Base-by-base conservation (phyloP, 169 alveolate species). In the Cryptosporidium sp. region DNA sequence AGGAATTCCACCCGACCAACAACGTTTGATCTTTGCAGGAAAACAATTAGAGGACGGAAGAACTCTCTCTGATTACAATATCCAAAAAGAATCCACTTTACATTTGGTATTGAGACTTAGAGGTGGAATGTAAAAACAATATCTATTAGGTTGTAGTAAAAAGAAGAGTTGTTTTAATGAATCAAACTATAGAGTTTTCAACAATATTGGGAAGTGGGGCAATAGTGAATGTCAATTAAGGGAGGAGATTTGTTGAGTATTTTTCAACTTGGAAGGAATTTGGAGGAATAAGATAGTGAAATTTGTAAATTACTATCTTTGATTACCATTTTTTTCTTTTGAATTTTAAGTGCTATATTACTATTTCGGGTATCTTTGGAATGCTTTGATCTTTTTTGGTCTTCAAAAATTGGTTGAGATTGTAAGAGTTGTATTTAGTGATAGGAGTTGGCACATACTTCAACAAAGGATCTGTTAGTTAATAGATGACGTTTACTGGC, bases 81-180 rank as follows among this genome's bases (percentile, higher is more conserved):
- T 93, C 69, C 93, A 91, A 61, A 84, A 86, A 37, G 96, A 92
- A 67, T 93, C 96, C 10, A 92, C 96, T 14, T 75, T 95, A n/a
- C 96, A 94, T 69, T 92, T 94, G 51, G 95, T 95, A 5, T 80
- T 93, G 16, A 69, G 94, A 69, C 86, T 93, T 29, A 80, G 87
- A 87, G 91, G 86, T 70, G 94, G 92, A 48, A 48, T 48, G 55
- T 48, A 48, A 48, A 21, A n/a, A 26, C 35, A 55, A 55, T 55
- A 14, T 55, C 67, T 55, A 55, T 55, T 55, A 26, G 67, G 67
- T 55, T 55, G 29, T 55, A 55, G 35, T 14, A 26, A 55, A 2
- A 18, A 26, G 67, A 21, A 23, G 67, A 2, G 35, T n/a, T 9
- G 23, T 55, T 55, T 16, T 16, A 23, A 23, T n/a, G 23, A 48